Evolutionary conservation across 805 yeast species (phyloP), one percentile per base, ranked within the genome.

Genomic region (Saturnispora hagleri): DNA sequence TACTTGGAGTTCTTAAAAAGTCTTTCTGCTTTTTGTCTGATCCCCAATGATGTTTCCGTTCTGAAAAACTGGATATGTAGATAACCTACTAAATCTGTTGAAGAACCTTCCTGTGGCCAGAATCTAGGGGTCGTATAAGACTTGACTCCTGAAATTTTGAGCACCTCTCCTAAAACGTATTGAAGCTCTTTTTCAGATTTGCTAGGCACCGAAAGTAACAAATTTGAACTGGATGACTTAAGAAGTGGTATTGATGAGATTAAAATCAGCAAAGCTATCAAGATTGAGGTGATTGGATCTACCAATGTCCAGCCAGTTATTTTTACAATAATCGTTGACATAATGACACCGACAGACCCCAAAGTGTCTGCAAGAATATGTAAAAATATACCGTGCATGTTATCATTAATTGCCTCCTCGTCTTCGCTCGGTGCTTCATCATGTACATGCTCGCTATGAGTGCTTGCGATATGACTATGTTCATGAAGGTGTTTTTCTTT

Each of bases 291-390:
- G 20, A 93, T 68, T 1, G 99, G 97, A 63, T 93, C 99, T 62
- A 91, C 84, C 1, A 96, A 84, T 51, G 81, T 77, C 80, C 86
- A 78, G 17, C 80, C 79, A 9, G 76, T 69, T 34, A 81, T 60
- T 53, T 82, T 80, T 8, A 91, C 86, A 40, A 93, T 69, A 5
- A 89, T 51, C 0, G 99, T 91, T 0, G 97, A 89, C 1, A 89
- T 67, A n/a, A 93, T 90, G 17, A 95, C 99, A 6, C 98, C 98
- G 0, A 90, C 95, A 0, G 98, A 91, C 0, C 99, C 99, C 41
- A 93, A 71, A 0, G 98, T 90, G 61, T 93, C 99, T 0, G 99
- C 99, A 44, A 93, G 64, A 31, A 93, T 86, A 60, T 93, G 99
- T 44, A 93, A 71, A 61, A 93, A 93, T 5, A 93, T 88, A 13